Percentiles rank a stretch among this genome's conserved stretches.
Evolutionary conservation across 2,329 filamentous ascomycete species (phyloP).

Genomic region (Talaromyces sp.): DNA sequence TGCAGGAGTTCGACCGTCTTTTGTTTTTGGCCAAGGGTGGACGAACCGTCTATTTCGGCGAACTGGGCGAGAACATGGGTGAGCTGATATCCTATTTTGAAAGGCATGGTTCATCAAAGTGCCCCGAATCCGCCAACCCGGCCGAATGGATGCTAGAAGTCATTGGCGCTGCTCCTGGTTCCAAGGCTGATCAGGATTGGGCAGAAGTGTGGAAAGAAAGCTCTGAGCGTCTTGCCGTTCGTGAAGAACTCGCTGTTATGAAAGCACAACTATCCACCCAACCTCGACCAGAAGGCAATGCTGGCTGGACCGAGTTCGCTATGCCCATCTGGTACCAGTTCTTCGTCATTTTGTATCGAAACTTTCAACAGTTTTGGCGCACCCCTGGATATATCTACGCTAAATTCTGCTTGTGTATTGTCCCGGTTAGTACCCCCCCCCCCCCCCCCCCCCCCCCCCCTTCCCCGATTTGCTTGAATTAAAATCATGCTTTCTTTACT

Average conservation of each 20-base stretch:
- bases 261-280: constrained; percentile 54
- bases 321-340: constrained; percentile 67
- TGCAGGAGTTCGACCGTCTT: constrained; percentile 72
- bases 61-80: constrained; percentile 57
- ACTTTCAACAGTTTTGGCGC: constrained; percentile 91
- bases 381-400: constrained; percentile 85
- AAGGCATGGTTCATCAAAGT: constrained; percentile 55
- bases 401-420: constrained; percentile 61
- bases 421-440: constrained; percentile 2
- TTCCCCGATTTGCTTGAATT: background rate
- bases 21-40: constrained; percentile 62
- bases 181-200: constrained; percentile 61
- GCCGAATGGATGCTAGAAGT: constrained; percentile 69
- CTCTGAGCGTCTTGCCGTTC: constrained; percentile 51
- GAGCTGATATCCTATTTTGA: constrained; percentile 72
- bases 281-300: constrained; percentile 14
- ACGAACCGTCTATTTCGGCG: constrained; percentile 64
- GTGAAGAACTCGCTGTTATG: constrained; percentile 52
- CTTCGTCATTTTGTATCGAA: constrained; percentile 61
- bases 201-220: constrained; percentile 57
- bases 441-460: too few species aligned
- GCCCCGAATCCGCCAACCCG: constrained; percentile 61
- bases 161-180: constrained; percentile 58
- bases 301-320: constrained; percentile 71
- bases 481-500: background rate